Evolutionary conservation across 306 rosid genomes (phyloP).

Genomic region (Citrullus amarus): DNA sequence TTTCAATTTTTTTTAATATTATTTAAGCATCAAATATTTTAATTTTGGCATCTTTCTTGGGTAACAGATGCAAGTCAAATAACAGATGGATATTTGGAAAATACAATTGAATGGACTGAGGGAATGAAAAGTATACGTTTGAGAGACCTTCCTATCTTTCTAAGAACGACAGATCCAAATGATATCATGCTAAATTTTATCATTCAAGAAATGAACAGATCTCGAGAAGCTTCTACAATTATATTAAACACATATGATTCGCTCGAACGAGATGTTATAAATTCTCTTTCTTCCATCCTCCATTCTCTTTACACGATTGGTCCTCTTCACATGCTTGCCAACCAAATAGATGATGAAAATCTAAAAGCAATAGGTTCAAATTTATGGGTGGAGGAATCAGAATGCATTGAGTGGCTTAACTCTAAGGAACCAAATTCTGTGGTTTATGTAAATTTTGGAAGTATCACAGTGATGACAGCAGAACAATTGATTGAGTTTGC

Average conservation of each 20-base stretch:
- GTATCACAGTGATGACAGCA: background rate
- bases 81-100: constrained; percentile 37
- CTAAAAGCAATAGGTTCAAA: background rate
- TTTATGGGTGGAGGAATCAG: background rate
- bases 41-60: no score
- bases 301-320: background rate
- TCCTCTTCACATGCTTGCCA: background rate
- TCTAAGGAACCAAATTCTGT: background rate
- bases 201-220: background rate
- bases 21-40: no score
- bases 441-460: background rate
- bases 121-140: constrained; percentile 31
- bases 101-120: constrained; percentile 25
- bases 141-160: constrained; percentile 30
- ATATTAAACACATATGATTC: constrained; percentile 1
- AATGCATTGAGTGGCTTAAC: background rate
- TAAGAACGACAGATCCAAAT: constrained; percentile 28
- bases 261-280: background rate
- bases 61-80: constrained; percentile 22
- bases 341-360: background rate
- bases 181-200: background rate
- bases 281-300: background rate
- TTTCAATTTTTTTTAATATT: no score
- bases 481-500: background rate
- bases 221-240: background rate